A percentile compares a stretch with the other conserved stretches of the same genome.
These are phyloP conservation scores for Nematodospora anomalae DNA, from an alignment of 1,139 yeast genomes.

Conservation along the genomic window DNA sequence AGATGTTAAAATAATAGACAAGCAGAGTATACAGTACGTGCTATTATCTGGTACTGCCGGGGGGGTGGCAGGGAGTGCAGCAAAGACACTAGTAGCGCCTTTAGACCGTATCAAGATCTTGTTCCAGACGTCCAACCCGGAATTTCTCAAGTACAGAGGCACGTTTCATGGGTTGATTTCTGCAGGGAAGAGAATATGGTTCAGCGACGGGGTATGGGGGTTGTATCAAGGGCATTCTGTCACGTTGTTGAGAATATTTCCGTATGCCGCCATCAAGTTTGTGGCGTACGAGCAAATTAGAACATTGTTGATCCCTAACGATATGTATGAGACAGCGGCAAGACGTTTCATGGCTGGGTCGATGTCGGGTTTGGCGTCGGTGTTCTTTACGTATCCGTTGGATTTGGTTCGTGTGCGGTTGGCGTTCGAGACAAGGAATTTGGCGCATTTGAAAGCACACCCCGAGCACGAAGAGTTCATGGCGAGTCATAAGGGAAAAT, in stretches of 20 bases:
- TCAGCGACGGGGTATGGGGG: constrained; percentile 74
- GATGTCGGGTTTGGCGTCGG: constrained; percentile 82
- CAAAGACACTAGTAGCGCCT: constrained; percentile 94
- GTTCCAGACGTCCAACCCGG: constrained; percentile 94
- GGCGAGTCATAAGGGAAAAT: constrained; percentile 49
- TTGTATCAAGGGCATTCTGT: constrained; percentile 96
- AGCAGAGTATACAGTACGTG: constrained; percentile 75
- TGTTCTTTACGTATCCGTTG: constrained; percentile 86
- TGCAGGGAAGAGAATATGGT: constrained; percentile 70
- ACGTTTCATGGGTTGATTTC: constrained; percentile 70
- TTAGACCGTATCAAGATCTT: constrained; percentile 90
- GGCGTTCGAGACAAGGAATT: constrained; percentile 76
- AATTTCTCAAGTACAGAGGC: constrained; percentile 77
- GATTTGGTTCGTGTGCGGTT: constrained; percentile 87
- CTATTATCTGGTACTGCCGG: constrained; percentile 89
- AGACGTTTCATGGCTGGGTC: constrained; percentile 89
- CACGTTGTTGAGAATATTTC: constrained; percentile 85
- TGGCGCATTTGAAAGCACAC: constrained; percentile 25
- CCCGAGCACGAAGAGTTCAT: constrained; percentile 24
- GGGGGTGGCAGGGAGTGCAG: constrained; percentile 93
- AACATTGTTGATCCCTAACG: constrained; percentile 71
- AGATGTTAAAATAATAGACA: constrained; percentile 38
- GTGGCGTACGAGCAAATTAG: constrained; percentile 97
- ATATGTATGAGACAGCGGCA: constrained; percentile 71
- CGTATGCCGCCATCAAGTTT: constrained; percentile 95